Conservation (phyloP, 1,284 basidiomycete species). For the Porodaedalea pini region DNA sequence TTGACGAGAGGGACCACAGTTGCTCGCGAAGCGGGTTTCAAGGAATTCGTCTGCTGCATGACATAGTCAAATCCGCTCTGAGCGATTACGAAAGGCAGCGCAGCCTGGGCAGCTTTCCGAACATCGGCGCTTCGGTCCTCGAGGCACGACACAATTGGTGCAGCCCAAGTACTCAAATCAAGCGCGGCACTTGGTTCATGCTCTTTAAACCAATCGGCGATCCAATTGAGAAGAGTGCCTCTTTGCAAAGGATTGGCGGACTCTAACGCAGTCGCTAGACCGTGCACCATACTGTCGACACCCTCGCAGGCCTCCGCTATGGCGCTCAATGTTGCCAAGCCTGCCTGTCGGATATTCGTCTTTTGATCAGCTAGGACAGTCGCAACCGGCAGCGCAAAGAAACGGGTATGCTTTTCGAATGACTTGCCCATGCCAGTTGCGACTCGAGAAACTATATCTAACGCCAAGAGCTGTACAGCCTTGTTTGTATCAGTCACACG, state of each 20-base stretch:
- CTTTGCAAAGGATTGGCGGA: slow-evolving; percentile 87
- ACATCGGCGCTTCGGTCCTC: slow-evolving; percentile 94
- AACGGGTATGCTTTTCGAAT: slow-evolving; percentile 85
- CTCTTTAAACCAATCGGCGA: slow-evolving; percentile 76
- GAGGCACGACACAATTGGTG: slow-evolving; percentile 74
- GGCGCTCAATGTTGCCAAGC: slow-evolving; percentile 73
- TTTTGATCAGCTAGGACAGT: slow-evolving; percentile 94
- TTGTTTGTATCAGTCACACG: slow-evolving; percentile 93
- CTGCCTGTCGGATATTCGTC: slow-evolving; percentile 79
- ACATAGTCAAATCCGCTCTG: slow-evolving; percentile 84
- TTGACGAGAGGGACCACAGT: slow-evolving; percentile 89
- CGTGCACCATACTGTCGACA: slow-evolving; percentile 77
- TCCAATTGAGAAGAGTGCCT: slow-evolving; percentile 81
- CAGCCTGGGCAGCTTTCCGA: slow-evolving; percentile 82
- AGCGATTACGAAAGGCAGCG: slow-evolving; percentile 77
- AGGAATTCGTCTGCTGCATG: slow-evolving; percentile 77
- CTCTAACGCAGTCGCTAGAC: slow-evolving; percentile 80
- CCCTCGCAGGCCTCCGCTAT: slow-evolving; percentile 86
- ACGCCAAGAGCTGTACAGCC: slow-evolving; percentile 84
- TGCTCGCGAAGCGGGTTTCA: slow-evolving; percentile 90
- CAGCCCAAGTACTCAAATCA: slow-evolving; percentile 76
- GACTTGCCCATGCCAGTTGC: slow-evolving; percentile 93
- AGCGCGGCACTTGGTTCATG: slow-evolving; percentile 52
- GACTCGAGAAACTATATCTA: slow-evolving; percentile 88
- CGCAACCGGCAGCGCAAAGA: slow-evolving; percentile 76